These are phyloP conservation scores for Colletotrichum orchidophilum DNA, from an alignment of 2,329 filamentous ascomycete species.

Conservation along the genomic window DNA sequence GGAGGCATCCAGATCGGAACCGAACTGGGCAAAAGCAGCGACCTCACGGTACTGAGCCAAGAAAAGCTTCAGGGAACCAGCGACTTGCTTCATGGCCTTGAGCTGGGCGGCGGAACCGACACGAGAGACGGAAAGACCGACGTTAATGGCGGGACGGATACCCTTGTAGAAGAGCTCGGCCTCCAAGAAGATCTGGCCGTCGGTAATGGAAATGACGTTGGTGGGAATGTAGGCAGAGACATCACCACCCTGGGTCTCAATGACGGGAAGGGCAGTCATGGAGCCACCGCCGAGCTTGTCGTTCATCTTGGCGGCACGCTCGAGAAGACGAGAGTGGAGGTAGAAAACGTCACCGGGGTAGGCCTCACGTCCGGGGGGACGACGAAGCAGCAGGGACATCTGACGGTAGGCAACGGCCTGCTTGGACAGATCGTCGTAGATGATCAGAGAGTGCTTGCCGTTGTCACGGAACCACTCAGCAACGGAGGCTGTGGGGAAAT, in stretches of 20 bases:
- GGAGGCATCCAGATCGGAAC: constrained; percentile 97
- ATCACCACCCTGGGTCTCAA: constrained; percentile 99
- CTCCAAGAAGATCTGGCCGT: constrained; percentile 99
- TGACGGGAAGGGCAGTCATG: constrained; percentile 95
- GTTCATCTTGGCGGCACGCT: constrained; percentile 99
- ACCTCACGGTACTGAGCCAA: constrained; percentile 99
- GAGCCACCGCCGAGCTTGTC: constrained; percentile 94
- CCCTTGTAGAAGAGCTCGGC: constrained; percentile 99
- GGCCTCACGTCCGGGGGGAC: constrained; percentile 98
- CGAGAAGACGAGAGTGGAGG: constrained; percentile 97
- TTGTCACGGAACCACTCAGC: constrained; percentile 83
- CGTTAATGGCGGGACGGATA: constrained; percentile 99
- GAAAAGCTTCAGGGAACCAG: constrained; percentile 99
- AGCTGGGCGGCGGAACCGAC: constrained; percentile 99
- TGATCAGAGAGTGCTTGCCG: constrained; percentile 87
- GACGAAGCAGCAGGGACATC: constrained; percentile 97
- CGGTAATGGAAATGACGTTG: constrained; percentile 99
- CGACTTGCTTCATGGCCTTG: constrained; percentile 99
- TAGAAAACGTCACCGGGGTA: constrained; percentile 99
- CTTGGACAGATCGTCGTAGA: constrained; percentile 97
- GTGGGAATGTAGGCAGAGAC: constrained; percentile 99
- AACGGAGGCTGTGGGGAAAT: constrained; percentile 49
- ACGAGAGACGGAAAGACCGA: constrained; percentile 99
- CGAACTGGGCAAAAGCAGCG: constrained; percentile 99
- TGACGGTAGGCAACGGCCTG: constrained; percentile 98